Evolutionary conservation across 495 filamentous ascomycete species (phyloP).

Genomic region (Xylaria venustula): DNA sequence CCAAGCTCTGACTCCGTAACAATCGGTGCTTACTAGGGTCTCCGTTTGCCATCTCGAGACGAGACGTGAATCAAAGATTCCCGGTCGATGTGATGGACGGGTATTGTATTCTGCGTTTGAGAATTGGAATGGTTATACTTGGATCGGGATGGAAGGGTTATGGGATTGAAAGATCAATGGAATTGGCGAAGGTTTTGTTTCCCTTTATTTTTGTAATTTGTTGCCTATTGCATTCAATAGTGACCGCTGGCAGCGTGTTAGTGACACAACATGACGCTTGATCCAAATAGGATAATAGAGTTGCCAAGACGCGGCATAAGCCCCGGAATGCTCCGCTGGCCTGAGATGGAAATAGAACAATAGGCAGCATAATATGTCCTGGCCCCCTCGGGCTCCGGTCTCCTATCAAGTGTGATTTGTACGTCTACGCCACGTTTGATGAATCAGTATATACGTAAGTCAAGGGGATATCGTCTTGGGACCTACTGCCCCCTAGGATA

Average conservation of each 20-base stretch:
- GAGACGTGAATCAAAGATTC: not conserved
- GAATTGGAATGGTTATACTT: not conserved
- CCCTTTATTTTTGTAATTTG: too few species aligned
- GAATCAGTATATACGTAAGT: too few species aligned
- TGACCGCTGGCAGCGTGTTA: slow-evolving; percentile 3
- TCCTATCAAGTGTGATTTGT: too few species aligned
- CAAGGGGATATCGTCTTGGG: too few species aligned
- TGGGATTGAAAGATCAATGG: not conserved
- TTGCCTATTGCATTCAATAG: not conserved
- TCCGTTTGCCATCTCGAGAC: slow-evolving; percentile 24
- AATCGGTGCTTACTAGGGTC: slow-evolving; percentile 20
- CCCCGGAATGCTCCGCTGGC: not conserved
- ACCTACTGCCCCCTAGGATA: too few species aligned
- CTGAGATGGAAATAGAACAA: too few species aligned
- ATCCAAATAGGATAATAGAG: slow-evolving; percentile 22
- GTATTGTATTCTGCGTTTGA: not conserved
- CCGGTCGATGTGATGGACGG: not conserved
- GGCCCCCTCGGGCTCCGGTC: too few species aligned
- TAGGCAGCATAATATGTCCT: too few species aligned
- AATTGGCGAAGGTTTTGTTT: not conserved
- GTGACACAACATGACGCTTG: slow-evolving; percentile 14
- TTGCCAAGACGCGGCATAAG: slow-evolving; percentile 19
- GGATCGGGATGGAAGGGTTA: not conserved
- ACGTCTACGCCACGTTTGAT: too few species aligned
- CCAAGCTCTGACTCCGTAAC: too few species aligned